phyloP scores from a whole-genome alignment of 2,329 filamentous ascomycete species.

The Clathrospora elynae region DNA sequence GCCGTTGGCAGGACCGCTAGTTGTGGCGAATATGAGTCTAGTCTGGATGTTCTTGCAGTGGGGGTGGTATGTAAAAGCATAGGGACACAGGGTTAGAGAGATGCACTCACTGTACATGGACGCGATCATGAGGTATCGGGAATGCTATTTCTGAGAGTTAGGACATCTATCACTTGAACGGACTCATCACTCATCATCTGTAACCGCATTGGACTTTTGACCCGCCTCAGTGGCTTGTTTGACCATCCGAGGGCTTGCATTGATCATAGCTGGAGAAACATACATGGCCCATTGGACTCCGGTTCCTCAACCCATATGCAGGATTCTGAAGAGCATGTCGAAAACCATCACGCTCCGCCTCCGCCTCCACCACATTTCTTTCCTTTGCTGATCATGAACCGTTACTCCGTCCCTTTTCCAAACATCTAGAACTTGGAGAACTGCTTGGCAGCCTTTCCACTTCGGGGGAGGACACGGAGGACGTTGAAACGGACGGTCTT shows the following conservation, averaged over 20 bases:
- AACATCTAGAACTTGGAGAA: slow-evolving; percentile 94
- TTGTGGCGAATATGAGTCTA: slow-evolving; percentile 61
- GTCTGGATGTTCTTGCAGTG: slow-evolving; percentile 71
- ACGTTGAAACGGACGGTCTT: slow-evolving; percentile 99
- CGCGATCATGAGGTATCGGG: background rate
- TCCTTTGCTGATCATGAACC: slow-evolving; percentile 36
- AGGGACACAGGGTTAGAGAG: background rate
- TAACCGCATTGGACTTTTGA: slow-evolving; percentile 40
- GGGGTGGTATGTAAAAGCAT: slow-evolving; percentile 64
- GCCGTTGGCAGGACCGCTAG: slow-evolving; percentile 63
- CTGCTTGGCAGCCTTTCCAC: slow-evolving; percentile 95
- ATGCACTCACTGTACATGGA: background rate
- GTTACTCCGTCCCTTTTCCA: slow-evolving; percentile 34
- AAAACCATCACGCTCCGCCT: slow-evolving; percentile 41
- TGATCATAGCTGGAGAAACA: slow-evolving; percentile 50
- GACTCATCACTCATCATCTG: slow-evolving; percentile 10
- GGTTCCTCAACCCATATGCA: slow-evolving; percentile 49
- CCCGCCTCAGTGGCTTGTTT: slow-evolving; percentile 45
- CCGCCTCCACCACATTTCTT: slow-evolving; percentile 31
- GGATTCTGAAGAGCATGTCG: slow-evolving; percentile 43
- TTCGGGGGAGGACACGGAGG: slow-evolving; percentile 96
- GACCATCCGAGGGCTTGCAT: slow-evolving; percentile 48
- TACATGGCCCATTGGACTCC: slow-evolving; percentile 50
- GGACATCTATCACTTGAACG: slow-evolving; percentile 6
- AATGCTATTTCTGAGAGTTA: background rate